Evolutionary conservation across 169 alveolate genomes (phyloP).

Genomic region (Cryptosporidium ryanae): DNA sequence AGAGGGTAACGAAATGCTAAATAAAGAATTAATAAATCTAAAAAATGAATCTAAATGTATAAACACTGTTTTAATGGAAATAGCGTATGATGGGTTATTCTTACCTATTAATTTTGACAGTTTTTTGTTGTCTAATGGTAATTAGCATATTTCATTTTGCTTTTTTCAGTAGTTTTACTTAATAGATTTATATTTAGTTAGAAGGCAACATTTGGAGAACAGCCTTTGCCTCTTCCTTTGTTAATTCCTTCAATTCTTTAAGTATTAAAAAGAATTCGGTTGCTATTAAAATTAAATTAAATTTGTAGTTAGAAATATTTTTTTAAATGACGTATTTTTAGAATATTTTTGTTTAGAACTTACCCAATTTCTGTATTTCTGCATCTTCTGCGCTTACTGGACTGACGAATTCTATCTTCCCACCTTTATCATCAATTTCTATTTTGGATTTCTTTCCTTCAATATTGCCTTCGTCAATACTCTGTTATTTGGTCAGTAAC

Average conservation of each 20-base stretch:
- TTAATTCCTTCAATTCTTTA: conserved; percentile 60
- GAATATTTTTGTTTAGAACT: not conserved
- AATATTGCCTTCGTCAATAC: not conserved
- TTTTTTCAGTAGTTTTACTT: not conserved
- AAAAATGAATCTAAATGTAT: conserved; percentile 37
- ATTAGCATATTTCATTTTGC: not conserved
- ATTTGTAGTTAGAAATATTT: not conserved
- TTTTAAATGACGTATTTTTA: not conserved
- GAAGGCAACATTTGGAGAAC: conserved; percentile 66
- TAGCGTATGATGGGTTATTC: conserved; percentile 73
- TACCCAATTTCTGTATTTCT: conserved; percentile 64
- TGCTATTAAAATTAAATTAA: conserved; percentile 19
- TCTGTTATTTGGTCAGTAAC: not conserved
- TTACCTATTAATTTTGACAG: conserved; percentile 48
- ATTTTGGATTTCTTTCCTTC: not conserved
- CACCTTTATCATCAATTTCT: not conserved
- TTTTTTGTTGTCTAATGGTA: not conserved
- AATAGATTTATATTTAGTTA: not conserved
- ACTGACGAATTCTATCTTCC: conserved; percentile 35
- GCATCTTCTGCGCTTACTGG: conserved; percentile 48
- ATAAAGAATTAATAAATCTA: conserved; percentile 39
- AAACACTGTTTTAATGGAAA: conserved; percentile 22
- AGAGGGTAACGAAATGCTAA: conserved; percentile 13
- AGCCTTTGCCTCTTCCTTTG: conserved; percentile 62
- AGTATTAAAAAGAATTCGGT: conserved; percentile 53